A percentile compares a stretch with the other conserved stretches of the same genome.
These are phyloP conservation scores for Vickermania spadyakhi DNA, from an alignment of 208 protist species.

Conservation along the genomic window DNA sequence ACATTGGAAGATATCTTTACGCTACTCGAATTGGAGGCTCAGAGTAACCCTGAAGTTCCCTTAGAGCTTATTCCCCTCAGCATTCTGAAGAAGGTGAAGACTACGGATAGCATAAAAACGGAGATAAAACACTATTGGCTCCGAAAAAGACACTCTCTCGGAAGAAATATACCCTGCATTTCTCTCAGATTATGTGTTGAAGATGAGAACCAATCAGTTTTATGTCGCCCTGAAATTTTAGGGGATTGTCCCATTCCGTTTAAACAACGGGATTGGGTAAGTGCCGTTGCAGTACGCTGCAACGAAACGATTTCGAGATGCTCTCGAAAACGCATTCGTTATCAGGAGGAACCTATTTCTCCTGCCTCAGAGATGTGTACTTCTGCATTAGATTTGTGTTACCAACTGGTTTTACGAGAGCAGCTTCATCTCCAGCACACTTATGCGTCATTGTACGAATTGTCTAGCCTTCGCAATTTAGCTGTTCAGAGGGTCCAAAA, in stretches of 20 bases:
- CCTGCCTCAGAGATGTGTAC: too few relatives aligned
- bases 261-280: constrained; percentile 64
- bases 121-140: constrained; percentile 71
- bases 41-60: neutral
- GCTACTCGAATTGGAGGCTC: constrained; percentile 1
- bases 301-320: too few relatives aligned
- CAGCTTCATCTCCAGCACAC: constrained; percentile 31
- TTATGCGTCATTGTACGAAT: constrained; percentile 44
- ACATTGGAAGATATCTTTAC: constrained; percentile 14
- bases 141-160: constrained; percentile 32
- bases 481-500: too few relatives aligned
- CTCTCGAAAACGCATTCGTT: too few relatives aligned
- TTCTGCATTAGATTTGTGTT: constrained; percentile 17
- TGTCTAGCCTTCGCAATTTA: constrained; percentile 37
- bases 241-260: constrained; percentile 80
- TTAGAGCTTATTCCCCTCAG: neutral
- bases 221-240: constrained; percentile 39
- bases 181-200: constrained; percentile 38
- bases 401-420: constrained; percentile 37
- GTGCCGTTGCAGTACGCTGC: too few relatives aligned
- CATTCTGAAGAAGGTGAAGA: constrained; percentile 8
- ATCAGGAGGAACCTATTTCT: too few relatives aligned
- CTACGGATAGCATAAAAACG: constrained; percentile 19
- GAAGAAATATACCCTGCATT: constrained; percentile 51
- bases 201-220: constrained; percentile 49